Evolutionary conservation across 163 green algal species (phyloP).

Genomic region (Coccomyxa subellipsoidea): DNA sequence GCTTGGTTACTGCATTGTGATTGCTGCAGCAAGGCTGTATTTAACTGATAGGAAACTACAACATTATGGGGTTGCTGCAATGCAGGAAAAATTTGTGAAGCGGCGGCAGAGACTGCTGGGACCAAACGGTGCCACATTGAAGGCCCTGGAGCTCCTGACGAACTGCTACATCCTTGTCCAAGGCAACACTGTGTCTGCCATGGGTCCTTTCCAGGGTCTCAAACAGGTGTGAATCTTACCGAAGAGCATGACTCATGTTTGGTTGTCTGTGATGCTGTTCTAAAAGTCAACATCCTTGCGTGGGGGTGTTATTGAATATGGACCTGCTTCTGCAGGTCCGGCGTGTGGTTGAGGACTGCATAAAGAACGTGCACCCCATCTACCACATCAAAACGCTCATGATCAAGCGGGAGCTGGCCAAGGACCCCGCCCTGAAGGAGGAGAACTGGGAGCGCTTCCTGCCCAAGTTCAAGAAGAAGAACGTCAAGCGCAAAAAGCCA

Average conservation of each 20-base stretch:
- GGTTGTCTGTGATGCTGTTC: too few relatives aligned
- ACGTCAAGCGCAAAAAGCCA: conserved; percentile 86
- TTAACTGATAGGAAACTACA: too few relatives aligned
- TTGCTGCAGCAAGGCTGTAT: too few relatives aligned
- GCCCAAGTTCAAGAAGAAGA: conserved; percentile 99
- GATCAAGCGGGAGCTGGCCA: conserved; percentile 98
- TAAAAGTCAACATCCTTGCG: too few relatives aligned
- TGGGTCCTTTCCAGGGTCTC: conserved; percentile 93
- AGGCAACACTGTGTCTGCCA: conserved; percentile 95
- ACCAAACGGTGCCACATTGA: conserved; percentile 95
- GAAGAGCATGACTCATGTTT: too few relatives aligned
- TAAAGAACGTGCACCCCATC: conserved; percentile 98
- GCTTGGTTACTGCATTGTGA: not conserved
- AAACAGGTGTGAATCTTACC: conserved; percentile 71
- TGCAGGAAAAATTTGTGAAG: conserved; percentile 95
- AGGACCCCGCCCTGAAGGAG: conserved; percentile 82
- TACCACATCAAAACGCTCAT: conserved; percentile 99
- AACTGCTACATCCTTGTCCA: conserved; percentile 93
- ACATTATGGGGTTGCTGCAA: not conserved
- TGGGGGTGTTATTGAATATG: not conserved
- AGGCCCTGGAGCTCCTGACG: conserved; percentile 95
- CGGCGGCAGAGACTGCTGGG: conserved; percentile 93
- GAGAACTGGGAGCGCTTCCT: conserved; percentile 98
- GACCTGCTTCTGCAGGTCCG: conserved; percentile 66
- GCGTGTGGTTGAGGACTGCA: conserved; percentile 96